A percentile compares a stretch with the other conserved stretches of the same genome.
These are phyloP conservation scores for Rhodotorula toruloides DNA, from an alignment of 768 basidiomycete genomes.

Conservation along the genomic window DNA sequence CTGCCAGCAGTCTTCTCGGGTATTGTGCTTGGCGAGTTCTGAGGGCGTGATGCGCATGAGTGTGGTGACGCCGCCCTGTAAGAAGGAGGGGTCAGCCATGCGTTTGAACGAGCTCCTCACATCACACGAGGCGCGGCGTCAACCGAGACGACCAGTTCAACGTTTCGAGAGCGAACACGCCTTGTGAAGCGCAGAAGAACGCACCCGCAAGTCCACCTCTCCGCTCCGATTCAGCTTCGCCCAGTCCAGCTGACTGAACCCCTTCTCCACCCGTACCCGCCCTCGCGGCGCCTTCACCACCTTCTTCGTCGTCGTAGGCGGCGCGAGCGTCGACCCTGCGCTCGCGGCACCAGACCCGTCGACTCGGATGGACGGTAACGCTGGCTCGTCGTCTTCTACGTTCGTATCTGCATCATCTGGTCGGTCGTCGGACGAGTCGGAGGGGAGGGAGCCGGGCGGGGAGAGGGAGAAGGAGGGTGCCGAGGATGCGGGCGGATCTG, in stretches of 20 bases:
- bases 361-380: background rate
- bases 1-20: constrained; percentile 83
- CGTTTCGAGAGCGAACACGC: constrained; percentile 1
- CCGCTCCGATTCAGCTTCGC: constrained; percentile 78
- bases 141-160: no score
- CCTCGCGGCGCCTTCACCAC: constrained; percentile 62
- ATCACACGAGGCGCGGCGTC: no score
- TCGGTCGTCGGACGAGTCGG: constrained; percentile 5
- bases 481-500: constrained; percentile 1
- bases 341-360: background rate
- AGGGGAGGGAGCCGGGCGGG: constrained; percentile 1
- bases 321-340: constrained; percentile 42
- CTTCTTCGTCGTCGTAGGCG: constrained; percentile 60
- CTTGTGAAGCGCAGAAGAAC: constrained; percentile 9
- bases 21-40: constrained; percentile 73
- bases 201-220: constrained; percentile 62
- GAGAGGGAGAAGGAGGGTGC: constrained; percentile 21
- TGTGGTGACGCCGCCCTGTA: constrained; percentile 62
- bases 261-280: constrained; percentile 79
- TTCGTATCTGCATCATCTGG: constrained; percentile 1
- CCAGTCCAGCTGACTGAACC: constrained; percentile 91
- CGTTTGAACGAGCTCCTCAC: no score
- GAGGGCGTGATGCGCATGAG: constrained; percentile 68
- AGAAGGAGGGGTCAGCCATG: no score
- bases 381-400: background rate